These are phyloP conservation scores for Candida chilensis DNA, from an alignment of 805 yeast genomes.

Conservation along the genomic window DNA sequence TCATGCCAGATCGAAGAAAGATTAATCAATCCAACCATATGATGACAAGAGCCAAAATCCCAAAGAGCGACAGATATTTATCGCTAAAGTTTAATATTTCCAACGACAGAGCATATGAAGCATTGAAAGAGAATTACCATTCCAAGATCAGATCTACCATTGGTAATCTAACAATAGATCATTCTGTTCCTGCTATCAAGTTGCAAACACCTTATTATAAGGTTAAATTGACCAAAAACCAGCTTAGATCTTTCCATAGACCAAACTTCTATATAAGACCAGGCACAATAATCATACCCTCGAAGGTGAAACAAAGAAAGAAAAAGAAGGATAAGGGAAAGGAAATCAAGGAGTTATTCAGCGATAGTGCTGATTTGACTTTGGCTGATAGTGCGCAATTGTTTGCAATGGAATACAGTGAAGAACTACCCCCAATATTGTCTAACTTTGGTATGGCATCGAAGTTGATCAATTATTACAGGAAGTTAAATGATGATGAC, in stretches of 20 bases:
- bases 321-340: conserved; percentile 86
- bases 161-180: conserved; percentile 86
- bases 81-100: conserved; percentile 70
- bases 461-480: conserved; percentile 84
- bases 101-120: conserved; percentile 80
- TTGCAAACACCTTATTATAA: conserved; percentile 88
- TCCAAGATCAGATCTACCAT: conserved; percentile 88
- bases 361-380: conserved; percentile 66
- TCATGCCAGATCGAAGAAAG: conserved; percentile 14
- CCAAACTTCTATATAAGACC: conserved; percentile 70
- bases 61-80: conserved; percentile 45
- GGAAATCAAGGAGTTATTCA: conserved; percentile 65
- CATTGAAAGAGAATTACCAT: conserved; percentile 77
- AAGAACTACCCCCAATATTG: conserved; percentile 74
- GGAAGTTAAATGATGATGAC: conserved; percentile 78
- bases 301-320: conserved; percentile 70
- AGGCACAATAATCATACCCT: conserved; percentile 67
- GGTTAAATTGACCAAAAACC: conserved; percentile 59
- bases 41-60: conserved; percentile 26
- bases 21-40: conserved; percentile 3
- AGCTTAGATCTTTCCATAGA: conserved; percentile 73
- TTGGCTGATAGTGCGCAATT: conserved; percentile 75
- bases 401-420: conserved; percentile 81
- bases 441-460: conserved; percentile 95
- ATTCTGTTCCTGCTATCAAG: conserved; percentile 77